Evolutionary conservation across 192 early-diverging fungal species (phyloP).

Genomic region (Coemansia sp.): DNA sequence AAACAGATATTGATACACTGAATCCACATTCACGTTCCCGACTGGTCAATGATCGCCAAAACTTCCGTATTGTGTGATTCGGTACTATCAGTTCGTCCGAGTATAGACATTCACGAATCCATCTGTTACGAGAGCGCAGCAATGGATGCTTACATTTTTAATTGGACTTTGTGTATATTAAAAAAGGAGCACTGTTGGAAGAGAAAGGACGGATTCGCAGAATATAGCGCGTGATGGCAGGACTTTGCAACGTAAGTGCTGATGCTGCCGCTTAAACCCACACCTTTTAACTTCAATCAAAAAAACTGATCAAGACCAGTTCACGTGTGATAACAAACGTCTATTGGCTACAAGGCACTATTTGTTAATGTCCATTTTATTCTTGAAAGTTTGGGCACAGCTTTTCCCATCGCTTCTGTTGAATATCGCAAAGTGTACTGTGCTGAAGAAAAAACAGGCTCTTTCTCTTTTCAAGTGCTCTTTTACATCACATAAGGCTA

Average conservation of each 20-base stretch:
- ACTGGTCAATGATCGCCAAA: not conserved
- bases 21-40: slow-evolving; percentile 1
- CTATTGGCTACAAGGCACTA: not conserved
- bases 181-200: slow-evolving; percentile 12
- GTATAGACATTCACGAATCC: slow-evolving; percentile 2
- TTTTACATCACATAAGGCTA: slow-evolving; percentile 21
- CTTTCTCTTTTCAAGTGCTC: slow-evolving; percentile 32
- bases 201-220: not conserved
- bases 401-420: not conserved
- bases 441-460: not conserved
- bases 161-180: slow-evolving; percentile 1
- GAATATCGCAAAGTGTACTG: not conserved
- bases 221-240: not conserved
- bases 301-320: not conserved
- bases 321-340: not conserved
- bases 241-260: not conserved
- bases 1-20: not conserved
- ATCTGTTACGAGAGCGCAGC: not conserved
- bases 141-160: slow-evolving; percentile 29
- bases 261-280: too few relatives aligned
- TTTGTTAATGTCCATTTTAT: too few relatives aligned
- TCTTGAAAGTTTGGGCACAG: not conserved
- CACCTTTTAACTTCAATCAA: too few relatives aligned
- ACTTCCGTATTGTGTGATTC: not conserved
- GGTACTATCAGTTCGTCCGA: not conserved